Percentiles rank a stretch among this genome's conserved stretches.
Conservation (phyloP, 305 asterid species). For the Plantago coronopus region DNA sequence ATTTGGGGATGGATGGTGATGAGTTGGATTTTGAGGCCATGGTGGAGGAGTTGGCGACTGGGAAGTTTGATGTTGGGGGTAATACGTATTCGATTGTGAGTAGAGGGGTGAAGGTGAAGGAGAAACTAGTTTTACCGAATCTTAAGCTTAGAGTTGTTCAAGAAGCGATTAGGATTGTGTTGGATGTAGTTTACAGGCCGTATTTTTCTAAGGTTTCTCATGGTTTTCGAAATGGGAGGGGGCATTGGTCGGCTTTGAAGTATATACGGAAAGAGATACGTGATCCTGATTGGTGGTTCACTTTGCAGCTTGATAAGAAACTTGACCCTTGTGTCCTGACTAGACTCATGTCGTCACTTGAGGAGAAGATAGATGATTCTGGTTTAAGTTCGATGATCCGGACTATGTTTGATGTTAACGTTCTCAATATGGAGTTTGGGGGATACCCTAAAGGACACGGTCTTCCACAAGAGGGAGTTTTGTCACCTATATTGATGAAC, state of each 20-base stretch:
- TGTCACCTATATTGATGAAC: constrained; percentile 83
- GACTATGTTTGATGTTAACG: constrained; percentile 60
- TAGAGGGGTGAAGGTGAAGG: constrained; percentile 48
- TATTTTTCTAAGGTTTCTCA: constrained; percentile 85
- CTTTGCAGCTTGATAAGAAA: constrained; percentile 47
- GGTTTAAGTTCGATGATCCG: constrained; percentile 37
- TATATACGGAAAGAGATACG: constrained; percentile 67
- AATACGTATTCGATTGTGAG: constrained; percentile 58
- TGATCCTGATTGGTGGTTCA: constrained; percentile 81
- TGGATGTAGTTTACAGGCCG: constrained; percentile 81
- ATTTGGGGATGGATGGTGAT: constrained; percentile 37
- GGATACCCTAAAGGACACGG: constrained; percentile 88
- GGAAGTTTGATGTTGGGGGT: constrained; percentile 53
- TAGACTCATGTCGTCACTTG: constrained; percentile 50
- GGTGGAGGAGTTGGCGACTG: constrained; percentile 62
- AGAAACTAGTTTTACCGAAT: constrained; percentile 60
- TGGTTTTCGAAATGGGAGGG: constrained; percentile 76
- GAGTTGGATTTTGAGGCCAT: constrained; percentile 60
- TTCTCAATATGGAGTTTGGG: constrained; percentile 82
- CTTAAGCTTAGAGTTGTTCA: constrained; percentile 65
- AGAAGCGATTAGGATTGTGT: constrained; percentile 72
- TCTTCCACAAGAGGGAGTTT: constrained; percentile 96
- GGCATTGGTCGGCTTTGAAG: constrained; percentile 76
- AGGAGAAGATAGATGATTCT: constrained; percentile 67
- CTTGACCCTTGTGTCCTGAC: constrained; percentile 44